phyloP scores from a whole-genome alignment of 305 asterid genomes.

The Fraxinus greggii region DNA sequence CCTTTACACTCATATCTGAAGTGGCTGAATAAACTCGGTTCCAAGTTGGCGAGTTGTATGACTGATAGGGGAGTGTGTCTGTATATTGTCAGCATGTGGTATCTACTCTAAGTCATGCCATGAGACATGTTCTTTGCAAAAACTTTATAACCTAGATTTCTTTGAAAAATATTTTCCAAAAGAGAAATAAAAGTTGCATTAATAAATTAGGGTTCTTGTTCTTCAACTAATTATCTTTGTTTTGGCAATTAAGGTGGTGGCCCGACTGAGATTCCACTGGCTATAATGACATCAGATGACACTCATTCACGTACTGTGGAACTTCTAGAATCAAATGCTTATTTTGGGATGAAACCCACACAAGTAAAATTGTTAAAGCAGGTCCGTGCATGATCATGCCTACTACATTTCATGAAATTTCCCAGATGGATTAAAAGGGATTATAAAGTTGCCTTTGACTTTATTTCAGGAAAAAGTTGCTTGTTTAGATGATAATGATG shows the following conservation, averaged over 20 bases:
- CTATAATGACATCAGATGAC: conserved; percentile 97
- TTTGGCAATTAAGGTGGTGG: conserved; percentile 47
- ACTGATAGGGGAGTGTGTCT: neutral
- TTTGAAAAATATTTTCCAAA: neutral
- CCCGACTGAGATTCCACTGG: conserved; percentile 75
- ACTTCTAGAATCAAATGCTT: conserved; percentile 71
- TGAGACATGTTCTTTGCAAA: neutral
- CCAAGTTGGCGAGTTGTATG: neutral
- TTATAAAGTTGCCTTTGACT: conserved; percentile 21
- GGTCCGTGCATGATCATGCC: conserved; percentile 41
- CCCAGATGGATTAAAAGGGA: neutral
- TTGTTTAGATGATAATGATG: conserved; percentile 95
- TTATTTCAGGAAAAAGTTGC: conserved; percentile 94
- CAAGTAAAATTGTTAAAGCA: conserved; percentile 90
- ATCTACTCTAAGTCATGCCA: neutral
- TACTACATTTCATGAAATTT: neutral
- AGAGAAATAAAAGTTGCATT: neutral
- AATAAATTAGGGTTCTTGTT: neutral
- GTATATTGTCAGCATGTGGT: neutral
- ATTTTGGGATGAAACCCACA: conserved; percentile 90
- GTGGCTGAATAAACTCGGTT: neutral
- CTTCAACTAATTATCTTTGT: neutral
- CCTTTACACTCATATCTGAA: neutral
- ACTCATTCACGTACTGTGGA: conserved; percentile 73
- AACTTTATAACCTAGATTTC: neutral